Conservation (phyloP, 768 basidiomycete species). For the Cystofilobasidium bisporidii region DNA sequence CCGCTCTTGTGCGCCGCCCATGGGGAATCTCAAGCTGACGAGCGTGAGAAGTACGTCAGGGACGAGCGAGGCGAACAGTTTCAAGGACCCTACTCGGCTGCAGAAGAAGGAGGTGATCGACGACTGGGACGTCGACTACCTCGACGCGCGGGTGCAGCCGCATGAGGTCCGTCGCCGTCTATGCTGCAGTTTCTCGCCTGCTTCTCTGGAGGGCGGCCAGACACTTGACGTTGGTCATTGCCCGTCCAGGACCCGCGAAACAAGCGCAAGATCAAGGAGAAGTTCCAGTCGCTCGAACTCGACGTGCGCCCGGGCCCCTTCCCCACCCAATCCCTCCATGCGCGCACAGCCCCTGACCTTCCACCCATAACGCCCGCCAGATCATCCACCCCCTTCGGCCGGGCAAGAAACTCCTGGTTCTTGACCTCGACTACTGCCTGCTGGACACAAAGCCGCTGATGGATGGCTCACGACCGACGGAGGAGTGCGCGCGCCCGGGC, state of each 20-base stretch:
- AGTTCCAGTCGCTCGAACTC: constrained; percentile 48
- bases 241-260: constrained; percentile 70
- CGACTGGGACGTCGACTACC: constrained; percentile 73
- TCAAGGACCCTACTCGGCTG: constrained; percentile 61
- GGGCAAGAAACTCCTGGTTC: constrained; percentile 70
- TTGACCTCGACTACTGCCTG: constrained; percentile 71
- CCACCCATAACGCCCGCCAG: background rate
- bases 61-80: constrained; percentile 57
- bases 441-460: constrained; percentile 70
- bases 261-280: constrained; percentile 66
- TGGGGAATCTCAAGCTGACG: background rate
- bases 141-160: constrained; percentile 48
- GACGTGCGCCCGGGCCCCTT: constrained; percentile 31
- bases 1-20: background rate
- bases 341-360: background rate
- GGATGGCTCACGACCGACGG: constrained; percentile 65
- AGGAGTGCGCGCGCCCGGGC: constrained; percentile 71
- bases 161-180: constrained; percentile 37
- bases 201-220: background rate
- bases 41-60: background rate
- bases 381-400: constrained; percentile 64
- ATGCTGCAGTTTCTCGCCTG: background rate
- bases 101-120: constrained; percentile 48
- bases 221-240: too few species aligned
- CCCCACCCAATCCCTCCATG: background rate